Conservation (phyloP, 331 rosid species). For the Stylosanthes scabra region DNA sequence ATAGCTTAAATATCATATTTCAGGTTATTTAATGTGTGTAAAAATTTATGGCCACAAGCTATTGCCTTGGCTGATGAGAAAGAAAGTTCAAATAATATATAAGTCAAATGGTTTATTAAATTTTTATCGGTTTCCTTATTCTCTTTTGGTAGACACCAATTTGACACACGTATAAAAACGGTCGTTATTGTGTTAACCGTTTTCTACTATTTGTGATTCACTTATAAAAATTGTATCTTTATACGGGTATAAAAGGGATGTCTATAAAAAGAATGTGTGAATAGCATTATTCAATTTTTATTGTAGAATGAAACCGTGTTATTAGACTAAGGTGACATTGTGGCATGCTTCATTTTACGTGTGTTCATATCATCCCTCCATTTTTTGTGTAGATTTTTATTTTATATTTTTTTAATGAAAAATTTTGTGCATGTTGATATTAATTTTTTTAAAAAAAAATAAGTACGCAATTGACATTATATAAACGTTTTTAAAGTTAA, state of each 20-base stretch:
- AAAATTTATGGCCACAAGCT: constrained; percentile 7
- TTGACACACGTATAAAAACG: too few relatives aligned
- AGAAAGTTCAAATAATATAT: not conserved
- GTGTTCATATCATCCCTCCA: not conserved
- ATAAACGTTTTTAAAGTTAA: too few relatives aligned
- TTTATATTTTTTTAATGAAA: not conserved
- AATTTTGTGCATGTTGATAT: not conserved
- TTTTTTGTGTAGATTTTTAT: not conserved
- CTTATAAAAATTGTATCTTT: too few relatives aligned
- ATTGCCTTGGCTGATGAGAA: not conserved
- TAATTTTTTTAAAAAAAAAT: not conserved
- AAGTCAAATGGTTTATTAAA: constrained; percentile 28
- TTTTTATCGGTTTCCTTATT: too few relatives aligned
- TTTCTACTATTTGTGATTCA: too few relatives aligned
- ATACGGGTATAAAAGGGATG: too few relatives aligned
- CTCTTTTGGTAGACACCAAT: too few relatives aligned
- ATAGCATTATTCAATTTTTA: not conserved
- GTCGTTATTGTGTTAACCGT: too few relatives aligned
- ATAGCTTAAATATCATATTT: too few relatives aligned
- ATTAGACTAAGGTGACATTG: not conserved
- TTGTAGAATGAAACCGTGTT: not conserved
- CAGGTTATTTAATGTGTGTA: not conserved
- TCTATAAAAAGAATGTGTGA: too few relatives aligned
- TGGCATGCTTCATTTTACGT: not conserved
- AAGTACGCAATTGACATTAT: too few relatives aligned